phyloP scores from a whole-genome alignment of 148 eudicot genomes.

The Oxyria digyna region DNA sequence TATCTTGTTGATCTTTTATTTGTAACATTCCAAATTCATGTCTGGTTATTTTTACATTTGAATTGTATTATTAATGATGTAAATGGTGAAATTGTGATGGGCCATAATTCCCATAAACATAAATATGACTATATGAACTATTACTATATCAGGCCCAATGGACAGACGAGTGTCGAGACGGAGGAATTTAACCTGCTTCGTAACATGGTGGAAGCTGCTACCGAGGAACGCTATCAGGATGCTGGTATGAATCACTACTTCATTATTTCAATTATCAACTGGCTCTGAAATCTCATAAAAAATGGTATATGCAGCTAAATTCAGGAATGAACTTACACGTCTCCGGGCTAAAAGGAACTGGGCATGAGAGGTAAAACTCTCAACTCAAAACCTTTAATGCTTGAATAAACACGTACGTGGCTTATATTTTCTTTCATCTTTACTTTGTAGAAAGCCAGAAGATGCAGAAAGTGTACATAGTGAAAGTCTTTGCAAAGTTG shows the following conservation, averaged over 20 bases:
- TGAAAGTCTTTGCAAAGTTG: background rate
- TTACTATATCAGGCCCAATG: conserved; percentile 44
- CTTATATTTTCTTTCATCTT: background rate
- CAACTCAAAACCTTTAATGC: background rate
- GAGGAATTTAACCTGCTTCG: conserved; percentile 62
- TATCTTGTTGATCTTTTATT: background rate
- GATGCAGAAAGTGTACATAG: background rate
- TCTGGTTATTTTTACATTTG: background rate
- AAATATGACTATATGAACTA: background rate
- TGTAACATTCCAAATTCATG: background rate
- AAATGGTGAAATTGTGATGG: background rate
- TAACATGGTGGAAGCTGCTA: conserved; percentile 82
- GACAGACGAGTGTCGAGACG: conserved; percentile 61
- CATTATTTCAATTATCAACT: background rate
- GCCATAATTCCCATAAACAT: background rate
- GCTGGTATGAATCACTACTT: conserved; percentile 42
- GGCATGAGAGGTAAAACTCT: conserved; percentile 45
- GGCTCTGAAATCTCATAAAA: background rate
- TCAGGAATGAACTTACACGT: conserved; percentile 87
- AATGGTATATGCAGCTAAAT: conserved; percentile 37
- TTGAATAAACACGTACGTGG: background rate
- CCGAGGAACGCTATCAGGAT: conserved; percentile 78
- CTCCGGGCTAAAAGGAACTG: conserved; percentile 78
- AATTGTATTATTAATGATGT: background rate
- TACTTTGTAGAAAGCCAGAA: background rate